Percentiles rank a stretch among this genome's conserved stretches.
phyloP scores from a whole-genome alignment of 2,329 filamentous ascomycete genomes.

The Chaetoscypha palmicola region DNA sequence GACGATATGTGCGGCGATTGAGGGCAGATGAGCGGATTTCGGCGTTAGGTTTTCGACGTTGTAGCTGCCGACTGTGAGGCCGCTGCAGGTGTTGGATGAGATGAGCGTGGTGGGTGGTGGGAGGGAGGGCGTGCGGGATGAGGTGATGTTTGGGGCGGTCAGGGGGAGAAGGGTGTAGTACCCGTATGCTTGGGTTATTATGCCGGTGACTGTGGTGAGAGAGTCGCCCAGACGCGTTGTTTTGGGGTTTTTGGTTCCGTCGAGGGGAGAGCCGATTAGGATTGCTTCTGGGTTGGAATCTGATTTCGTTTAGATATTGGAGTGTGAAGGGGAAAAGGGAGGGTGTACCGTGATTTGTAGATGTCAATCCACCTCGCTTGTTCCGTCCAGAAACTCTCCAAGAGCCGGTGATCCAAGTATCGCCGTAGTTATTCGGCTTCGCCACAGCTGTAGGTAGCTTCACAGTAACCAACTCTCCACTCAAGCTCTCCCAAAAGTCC shows the following conservation, averaged over 20 bases:
- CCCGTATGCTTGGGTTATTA: constrained; percentile 58
- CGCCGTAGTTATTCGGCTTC: constrained; percentile 57
- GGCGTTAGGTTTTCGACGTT: constrained; percentile 64
- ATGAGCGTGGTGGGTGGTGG: constrained; percentile 45
- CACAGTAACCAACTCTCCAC: constrained; percentile 61
- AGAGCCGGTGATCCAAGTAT: constrained; percentile 61
- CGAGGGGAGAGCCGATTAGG: constrained; percentile 56
- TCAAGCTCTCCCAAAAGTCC: constrained; percentile 67
- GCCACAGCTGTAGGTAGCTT: constrained; percentile 48
- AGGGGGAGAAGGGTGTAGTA: constrained; percentile 63
- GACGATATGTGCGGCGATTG: constrained; percentile 58
- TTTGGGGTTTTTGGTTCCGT: constrained; percentile 53
- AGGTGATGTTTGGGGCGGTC: constrained; percentile 45
- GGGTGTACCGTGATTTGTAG: constrained; percentile 44
- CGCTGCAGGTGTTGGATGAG: constrained; percentile 50
- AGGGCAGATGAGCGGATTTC: constrained; percentile 45
- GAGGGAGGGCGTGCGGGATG: constrained; percentile 38
- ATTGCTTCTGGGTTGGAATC: constrained; percentile 67
- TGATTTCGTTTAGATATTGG: constrained; percentile 11
- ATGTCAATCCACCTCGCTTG: constrained; percentile 55
- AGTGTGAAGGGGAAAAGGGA: neutral
- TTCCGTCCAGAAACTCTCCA: constrained; percentile 59
- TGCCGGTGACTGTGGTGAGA: constrained; percentile 60
- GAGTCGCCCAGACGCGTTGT: constrained; percentile 58
- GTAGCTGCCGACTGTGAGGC: constrained; percentile 59